Evolutionary conservation across 176 grass and related monocot species (phyloP).

Genomic region (Eremochloa ophiuroides): DNA sequence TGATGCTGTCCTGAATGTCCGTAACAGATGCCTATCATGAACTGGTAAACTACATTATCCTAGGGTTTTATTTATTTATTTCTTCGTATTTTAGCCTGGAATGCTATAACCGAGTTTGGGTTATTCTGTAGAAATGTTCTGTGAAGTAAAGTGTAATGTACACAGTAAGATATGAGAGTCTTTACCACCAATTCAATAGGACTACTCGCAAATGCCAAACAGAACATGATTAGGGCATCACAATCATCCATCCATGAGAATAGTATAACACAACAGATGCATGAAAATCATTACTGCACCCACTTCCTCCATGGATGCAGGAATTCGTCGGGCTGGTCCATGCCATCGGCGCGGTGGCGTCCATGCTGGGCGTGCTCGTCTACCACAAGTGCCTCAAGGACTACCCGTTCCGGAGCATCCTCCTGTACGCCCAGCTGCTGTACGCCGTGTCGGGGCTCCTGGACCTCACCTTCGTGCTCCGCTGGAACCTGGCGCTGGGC

Average conservation of each 20-base stretch:
- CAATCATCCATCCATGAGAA: background rate
- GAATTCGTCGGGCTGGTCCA: conserved; percentile 78
- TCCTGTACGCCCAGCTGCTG: conserved; percentile 83
- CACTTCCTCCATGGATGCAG: conserved; percentile 27
- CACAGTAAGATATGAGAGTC: background rate
- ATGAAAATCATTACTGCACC: background rate
- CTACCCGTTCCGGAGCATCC: conserved; percentile 67
- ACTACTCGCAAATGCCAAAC: background rate
- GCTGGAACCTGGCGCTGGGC: conserved; percentile 73
- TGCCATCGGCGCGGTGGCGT: conserved; percentile 73
- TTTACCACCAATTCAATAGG: background rate
- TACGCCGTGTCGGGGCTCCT: conserved; percentile 58
- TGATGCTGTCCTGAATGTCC: conserved; percentile 13
- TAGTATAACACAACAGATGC: background rate
- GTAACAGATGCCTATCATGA: conserved; percentile 20
- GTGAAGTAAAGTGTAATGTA: background rate
- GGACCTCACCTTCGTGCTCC: conserved; percentile 83
- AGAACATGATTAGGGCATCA: background rate
- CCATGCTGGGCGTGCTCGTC: conserved; percentile 81
- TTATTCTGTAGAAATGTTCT: background rate
- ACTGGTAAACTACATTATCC: conserved; percentile 2
- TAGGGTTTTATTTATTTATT: background rate
- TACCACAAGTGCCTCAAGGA: conserved; percentile 87
- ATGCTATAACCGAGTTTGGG: background rate
- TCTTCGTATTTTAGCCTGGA: background rate